Evolutionary conservation across 2,329 filamentous ascomycete genomes (phyloP).

Genomic region (Fonsecaea pedrosoi): DNA sequence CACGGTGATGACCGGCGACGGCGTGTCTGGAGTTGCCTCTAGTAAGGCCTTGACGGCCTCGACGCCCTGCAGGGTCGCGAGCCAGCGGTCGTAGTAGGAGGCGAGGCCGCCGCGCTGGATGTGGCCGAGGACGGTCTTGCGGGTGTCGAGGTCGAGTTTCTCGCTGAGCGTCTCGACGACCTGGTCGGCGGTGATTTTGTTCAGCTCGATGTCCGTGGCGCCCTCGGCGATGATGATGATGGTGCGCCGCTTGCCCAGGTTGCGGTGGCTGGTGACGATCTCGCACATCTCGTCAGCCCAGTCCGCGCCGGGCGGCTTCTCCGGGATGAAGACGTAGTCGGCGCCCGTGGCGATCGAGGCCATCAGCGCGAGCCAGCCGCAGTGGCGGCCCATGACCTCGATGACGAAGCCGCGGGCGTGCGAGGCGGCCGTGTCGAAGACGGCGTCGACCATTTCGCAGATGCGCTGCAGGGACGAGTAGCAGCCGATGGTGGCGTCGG

Average conservation of each 20-base stretch:
- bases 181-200: slow-evolving; percentile 78
- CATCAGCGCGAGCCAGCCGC: slow-evolving; percentile 96
- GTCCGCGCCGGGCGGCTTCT: slow-evolving; percentile 83
- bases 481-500: slow-evolving; percentile 95
- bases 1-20: slow-evolving; percentile 93
- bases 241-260: slow-evolving; percentile 91
- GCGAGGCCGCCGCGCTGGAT: slow-evolving; percentile 92
- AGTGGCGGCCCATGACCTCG: slow-evolving; percentile 98
- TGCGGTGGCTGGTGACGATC: slow-evolving; percentile 79
- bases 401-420: slow-evolving; percentile 97
- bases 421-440: slow-evolving; percentile 89
- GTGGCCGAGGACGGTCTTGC: slow-evolving; percentile 93
- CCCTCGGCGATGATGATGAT: slow-evolving; percentile 98
- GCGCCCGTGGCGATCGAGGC: slow-evolving; percentile 92
- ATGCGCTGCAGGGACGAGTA: slow-evolving; percentile 93
- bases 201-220: slow-evolving; percentile 81
- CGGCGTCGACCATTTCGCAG: slow-evolving; percentile 94
- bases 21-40: slow-evolving; percentile 84
- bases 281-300: slow-evolving; percentile 89
- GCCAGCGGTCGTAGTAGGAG: slow-evolving; percentile 91
- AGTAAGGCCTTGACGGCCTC: slow-evolving; percentile 94
- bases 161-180: slow-evolving; percentile 88
- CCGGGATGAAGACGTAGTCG: slow-evolving; percentile 96
- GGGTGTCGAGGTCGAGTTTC: slow-evolving; percentile 82
- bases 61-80: slow-evolving; percentile 90